phyloP scores from a whole-genome alignment of 371 early-diverging fungal genomes.

The Actinomortierella ambigua region DNA sequence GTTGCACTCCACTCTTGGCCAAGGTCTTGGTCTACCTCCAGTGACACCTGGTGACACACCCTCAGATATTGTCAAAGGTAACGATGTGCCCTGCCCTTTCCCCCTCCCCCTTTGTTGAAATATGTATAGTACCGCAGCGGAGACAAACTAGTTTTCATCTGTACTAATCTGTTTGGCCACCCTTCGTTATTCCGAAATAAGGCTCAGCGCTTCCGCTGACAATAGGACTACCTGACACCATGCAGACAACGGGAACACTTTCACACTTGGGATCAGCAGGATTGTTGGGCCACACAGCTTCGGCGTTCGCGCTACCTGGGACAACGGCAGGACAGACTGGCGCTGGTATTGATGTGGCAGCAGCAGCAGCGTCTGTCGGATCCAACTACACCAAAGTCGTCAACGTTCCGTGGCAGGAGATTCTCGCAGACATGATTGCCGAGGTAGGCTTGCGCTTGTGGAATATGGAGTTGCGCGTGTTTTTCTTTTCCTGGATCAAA shows the following conservation, averaged over 20 bases:
- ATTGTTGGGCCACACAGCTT: not conserved
- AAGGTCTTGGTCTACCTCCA: not conserved
- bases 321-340: not conserved
- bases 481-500: not conserved
- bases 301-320: not conserved
- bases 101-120: no score
- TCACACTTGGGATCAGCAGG: no score
- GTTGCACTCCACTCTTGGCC: not conserved
- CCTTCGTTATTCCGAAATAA: no score
- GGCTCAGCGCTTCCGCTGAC: no score
- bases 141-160: no score
- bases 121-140: no score
- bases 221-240: no score
- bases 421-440: conserved; percentile 24
- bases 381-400: not conserved
- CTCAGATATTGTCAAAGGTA: not conserved
- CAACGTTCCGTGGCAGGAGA: conserved; percentile 24
- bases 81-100: not conserved
- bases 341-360: not conserved
- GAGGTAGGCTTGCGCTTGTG: conserved; percentile 16
- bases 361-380: not conserved
- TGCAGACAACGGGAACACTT: no score
- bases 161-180: no score
- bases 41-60: not conserved
- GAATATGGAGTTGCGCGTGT: not conserved